These are phyloP conservation scores for Sarcodon sp. DNA, from an alignment of 768 basidiomycete genomes.

Conservation along the genomic window DNA sequence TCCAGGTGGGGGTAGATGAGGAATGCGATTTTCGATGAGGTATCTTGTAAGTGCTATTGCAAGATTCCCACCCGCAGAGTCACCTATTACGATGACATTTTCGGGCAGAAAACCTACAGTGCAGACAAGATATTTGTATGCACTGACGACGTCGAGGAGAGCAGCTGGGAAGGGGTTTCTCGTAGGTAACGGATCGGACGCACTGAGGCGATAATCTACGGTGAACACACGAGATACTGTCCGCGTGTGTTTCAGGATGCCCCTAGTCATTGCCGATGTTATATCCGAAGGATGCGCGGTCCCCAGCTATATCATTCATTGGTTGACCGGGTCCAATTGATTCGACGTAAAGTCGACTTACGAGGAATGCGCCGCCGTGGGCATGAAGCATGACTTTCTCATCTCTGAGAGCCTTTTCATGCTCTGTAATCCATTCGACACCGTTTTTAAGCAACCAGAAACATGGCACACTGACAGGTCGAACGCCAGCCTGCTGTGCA, in stretches of 20 bases:
- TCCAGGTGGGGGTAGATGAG: constrained; percentile 12
- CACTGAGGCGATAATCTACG: constrained; percentile 35
- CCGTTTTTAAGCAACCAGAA: constrained; percentile 12
- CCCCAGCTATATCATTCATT: constrained; percentile 1
- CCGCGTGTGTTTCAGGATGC: constrained; percentile 4
- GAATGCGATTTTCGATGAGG: constrained; percentile 12
- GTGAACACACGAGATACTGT: constrained; percentile 17
- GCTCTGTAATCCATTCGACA: constrained; percentile 6
- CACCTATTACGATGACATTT: constrained; percentile 37
- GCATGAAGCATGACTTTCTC: constrained; percentile 22
- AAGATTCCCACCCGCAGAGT: constrained; percentile 43
- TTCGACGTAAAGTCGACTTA: not conserved
- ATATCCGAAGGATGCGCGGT: constrained; percentile 4
- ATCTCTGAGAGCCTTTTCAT: constrained; percentile 9
- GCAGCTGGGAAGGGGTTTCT: constrained; percentile 38
- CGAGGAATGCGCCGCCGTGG: constrained; percentile 18
- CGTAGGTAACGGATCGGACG: constrained; percentile 13
- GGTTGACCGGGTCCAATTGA: not conserved
- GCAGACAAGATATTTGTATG: constrained; percentile 34
- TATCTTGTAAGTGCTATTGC: constrained; percentile 26
- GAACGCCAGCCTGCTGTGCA: constrained; percentile 11
- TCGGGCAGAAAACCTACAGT: constrained; percentile 24
- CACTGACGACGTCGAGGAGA: constrained; percentile 36
- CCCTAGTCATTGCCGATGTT: constrained; percentile 6
- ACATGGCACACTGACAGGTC: constrained; percentile 9